Evolutionary conservation across 176 grass and related monocot genomes (phyloP).

Genomic region (Carex pumila): DNA sequence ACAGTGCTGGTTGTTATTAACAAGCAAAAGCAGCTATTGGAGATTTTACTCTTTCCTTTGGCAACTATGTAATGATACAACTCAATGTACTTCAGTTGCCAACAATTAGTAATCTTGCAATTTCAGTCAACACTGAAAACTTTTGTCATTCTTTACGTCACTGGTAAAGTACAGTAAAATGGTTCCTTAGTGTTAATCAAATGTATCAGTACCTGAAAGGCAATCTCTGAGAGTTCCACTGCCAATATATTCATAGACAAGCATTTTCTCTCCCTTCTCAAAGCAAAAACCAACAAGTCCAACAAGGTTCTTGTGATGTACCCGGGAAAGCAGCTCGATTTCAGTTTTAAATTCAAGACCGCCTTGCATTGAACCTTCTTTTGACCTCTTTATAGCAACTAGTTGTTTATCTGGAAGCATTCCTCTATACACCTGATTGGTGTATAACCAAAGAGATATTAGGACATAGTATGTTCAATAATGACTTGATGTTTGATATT

Average conservation of each 20-base stretch:
- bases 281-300: conserved; percentile 86
- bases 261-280: conserved; percentile 73
- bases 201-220: conserved; percentile 49
- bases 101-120: not conserved
- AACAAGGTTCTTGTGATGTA: conserved; percentile 90
- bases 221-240: conserved; percentile 66
- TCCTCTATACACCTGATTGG: conserved; percentile 70
- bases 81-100: not conserved
- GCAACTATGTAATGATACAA: not conserved
- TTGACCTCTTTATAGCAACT: conserved; percentile 81
- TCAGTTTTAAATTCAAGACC: conserved; percentile 89
- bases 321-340: conserved; percentile 81
- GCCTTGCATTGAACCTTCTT: conserved; percentile 74
- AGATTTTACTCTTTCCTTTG: not conserved
- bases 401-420: conserved; percentile 48
- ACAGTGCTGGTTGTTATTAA: not conserved
- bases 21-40: not conserved
- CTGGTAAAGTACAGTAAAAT: not conserved
- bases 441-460: not conserved
- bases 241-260: conserved; percentile 71
- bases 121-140: too few species aligned
- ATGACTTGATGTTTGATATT: not conserved
- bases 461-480: not conserved
- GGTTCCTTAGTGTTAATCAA: not conserved
- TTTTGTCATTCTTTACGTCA: not conserved